Evolutionary conservation across 2,329 filamentous ascomycete genomes (phyloP), one percentile per base, ranked within the genome.

Genomic region (Penicillium digitatum): DNA sequence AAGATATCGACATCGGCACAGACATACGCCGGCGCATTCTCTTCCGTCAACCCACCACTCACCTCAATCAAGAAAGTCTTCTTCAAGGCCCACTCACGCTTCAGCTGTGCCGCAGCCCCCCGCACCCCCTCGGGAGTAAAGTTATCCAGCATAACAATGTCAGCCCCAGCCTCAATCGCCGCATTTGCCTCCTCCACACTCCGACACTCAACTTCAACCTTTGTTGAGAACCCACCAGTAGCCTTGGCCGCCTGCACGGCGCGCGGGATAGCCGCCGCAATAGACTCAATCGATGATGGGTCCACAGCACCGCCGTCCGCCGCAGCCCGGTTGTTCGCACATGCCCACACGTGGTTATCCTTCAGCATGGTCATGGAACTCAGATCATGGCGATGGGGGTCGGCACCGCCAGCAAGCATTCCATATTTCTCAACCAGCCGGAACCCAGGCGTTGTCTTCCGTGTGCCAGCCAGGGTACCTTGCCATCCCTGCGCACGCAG

Each of bases 331-430:
- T 75, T 74, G 52, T 76, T 72, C 47, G 87, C 87, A 51, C 88
- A 87, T 59, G 90, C 90, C 88, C 93, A 96, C 54, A 99, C 87
- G 75, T 99, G 94, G 75, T 99, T 99, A 76, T 99, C 94, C 79
- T 99, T 99, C 62, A 99, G 81, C 94, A 99, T 99, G 54, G 92
- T 92, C 94, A 99, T 97, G 61, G 87, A 84, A 72, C 86, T 89
- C 54, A 99, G 79, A 72, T 99, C 94, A 76, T 96, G 90, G 31
- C 94, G 81, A 74, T 99, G 94, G 3, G 87, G 84, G 75, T 99
- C 94, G 16, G 90, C 92, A 11, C 94, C 94, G 54, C 93, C 94
- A 16, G 95, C 87, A 22, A 96, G 79, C 87, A 99, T 96, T 64
- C 91, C 94, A 74, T 99, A 99, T 77, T 99, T 99, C 76, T 99